Base-by-base conservation (phyloP, 306 rosid genomes). In the Casuarina equisetifolia region DNA sequence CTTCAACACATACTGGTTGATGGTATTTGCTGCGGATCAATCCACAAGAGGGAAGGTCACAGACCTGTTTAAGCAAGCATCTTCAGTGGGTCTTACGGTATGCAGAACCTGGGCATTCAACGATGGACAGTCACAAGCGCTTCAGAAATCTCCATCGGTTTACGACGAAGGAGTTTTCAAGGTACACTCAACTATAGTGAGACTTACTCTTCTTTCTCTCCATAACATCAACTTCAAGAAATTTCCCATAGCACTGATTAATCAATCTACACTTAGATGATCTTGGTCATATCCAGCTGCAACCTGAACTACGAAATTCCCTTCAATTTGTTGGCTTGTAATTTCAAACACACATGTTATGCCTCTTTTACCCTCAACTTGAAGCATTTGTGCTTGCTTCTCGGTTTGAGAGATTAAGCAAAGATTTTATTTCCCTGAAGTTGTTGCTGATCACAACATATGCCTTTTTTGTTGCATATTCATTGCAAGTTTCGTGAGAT, bases 71-170 rank as follows among this genome's bases (percentile, higher is more conserved):
- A 87, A 91, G 67, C 91, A 86, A 82, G 97, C 97, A 48, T 73
- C 90, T 80, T 89, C 91, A 1, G 93, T 80, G 9, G 99, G 99
- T 1, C 87, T 95, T 75, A 83, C 97, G 7, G 93, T 95, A 74
- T 92, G 97, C 69, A 85, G 99, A 84, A 89, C 97, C n/a, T 95
- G 99, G 97, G 99, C 97, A 46, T 95, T 92, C 77, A 95, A 95
- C 35, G 99, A 95, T 70, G 97, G 97, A 81, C 97, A 95, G 43
- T 95, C 97, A 97, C 83, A 92, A 38, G 97, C 99, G 61, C 99
- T 95, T 82, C 97, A 92, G 82, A 92, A 84, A 78, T 85, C 97
- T 35, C 99, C 93, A 6, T 84, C 92, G 43, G 81, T 88, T 75
- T 95, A 95, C 71, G 96, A 95, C 59, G 97, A 95, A 85, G 74